Evolutionary conservation across 1,284 basidiomycete species (phyloP), one percentile per base, ranked within the genome.

Genomic region (Heterobasidion occidentale): DNA sequence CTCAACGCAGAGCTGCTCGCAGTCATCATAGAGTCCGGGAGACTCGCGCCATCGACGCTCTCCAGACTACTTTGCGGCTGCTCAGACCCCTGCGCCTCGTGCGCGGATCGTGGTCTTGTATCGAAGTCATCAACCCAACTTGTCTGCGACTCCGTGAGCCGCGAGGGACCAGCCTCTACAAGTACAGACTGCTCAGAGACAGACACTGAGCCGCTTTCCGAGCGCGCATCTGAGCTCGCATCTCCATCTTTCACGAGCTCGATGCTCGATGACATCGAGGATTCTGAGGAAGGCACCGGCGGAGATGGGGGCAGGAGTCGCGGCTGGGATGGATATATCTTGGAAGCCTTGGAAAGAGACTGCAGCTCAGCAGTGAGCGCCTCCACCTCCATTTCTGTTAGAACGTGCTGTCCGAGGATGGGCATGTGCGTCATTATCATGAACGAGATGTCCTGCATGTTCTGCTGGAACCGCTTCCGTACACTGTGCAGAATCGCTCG

Each of bases 301-400:
- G 46, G 36, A 2, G 53, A 59, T 17, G 59, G 53, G 12, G 44
- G 17, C 12, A 15, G 34, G 14, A 46, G 45, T 17, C n/a, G 52
- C 9, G 57, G 36, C 14, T 12, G 51, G 27, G 27, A 27, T 19
- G 12, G 51, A 17, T 42, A 38, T 12, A n/a, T 19, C 46, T 56
- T 55, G 12, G 58, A 27, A 11, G 70, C 58, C 57, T 66, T 77
- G 46, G 76, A 77, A 52, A 74, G 67, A 7, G 68, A 66, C 63
- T 88, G 85, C 9, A 95, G 77, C 64, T 91, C 86, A 27, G 78
- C 71, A 0, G 89, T 94, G 12, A 94, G 73, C 1, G 75, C 74
- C 63, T 96, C 94, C 19, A 96, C 89, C 64, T 96, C 85, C 83
- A 94, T 88, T 50, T 83, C 83, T 34, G 78, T 72, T 15, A 92